Evolutionary conservation across 2,329 filamentous ascomycete genomes (phyloP).

Genomic region (Leptosphaerulina australis): DNA sequence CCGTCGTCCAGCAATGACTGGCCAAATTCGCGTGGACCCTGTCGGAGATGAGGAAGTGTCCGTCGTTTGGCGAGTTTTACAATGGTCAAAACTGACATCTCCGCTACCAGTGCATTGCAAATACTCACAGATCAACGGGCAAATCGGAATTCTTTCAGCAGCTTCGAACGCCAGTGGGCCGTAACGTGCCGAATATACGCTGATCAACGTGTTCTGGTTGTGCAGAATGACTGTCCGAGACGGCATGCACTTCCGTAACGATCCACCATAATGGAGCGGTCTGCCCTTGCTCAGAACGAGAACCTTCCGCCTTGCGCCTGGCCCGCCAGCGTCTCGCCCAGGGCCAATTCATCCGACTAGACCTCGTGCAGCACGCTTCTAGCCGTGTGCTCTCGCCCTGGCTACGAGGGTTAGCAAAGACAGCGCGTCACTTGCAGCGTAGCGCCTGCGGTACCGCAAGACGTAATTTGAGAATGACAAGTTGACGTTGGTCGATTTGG

Average conservation of each 20-base stretch:
- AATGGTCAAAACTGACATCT: background rate
- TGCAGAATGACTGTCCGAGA: constrained; percentile 3
- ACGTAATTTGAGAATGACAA: background rate
- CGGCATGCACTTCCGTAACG: constrained; percentile 26
- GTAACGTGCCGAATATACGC: constrained; percentile 28
- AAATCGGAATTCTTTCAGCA: constrained; percentile 32
- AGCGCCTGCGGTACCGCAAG: constrained; percentile 10
- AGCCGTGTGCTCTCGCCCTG: constrained; percentile 25
- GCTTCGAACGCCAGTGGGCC: constrained; percentile 22
- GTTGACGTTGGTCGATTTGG: background rate
- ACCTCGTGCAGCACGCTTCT: constrained; percentile 27
- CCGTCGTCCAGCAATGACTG: constrained; percentile 14
- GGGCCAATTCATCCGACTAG: constrained; percentile 16
- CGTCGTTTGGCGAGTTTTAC: constrained; percentile 1
- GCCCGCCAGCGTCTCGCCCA: constrained; percentile 23
- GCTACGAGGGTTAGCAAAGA: constrained; percentile 13
- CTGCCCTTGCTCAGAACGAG: constrained; percentile 18
- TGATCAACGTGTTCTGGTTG: constrained; percentile 23
- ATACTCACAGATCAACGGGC: constrained; percentile 12
- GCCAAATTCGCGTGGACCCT: constrained; percentile 12
- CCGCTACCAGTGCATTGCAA: background rate
- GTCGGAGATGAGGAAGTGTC: constrained; percentile 16
- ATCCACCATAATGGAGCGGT: constrained; percentile 20
- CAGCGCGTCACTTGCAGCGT: constrained; percentile 3
- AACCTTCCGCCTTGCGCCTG: constrained; percentile 20